Percentiles rank a stretch among this genome's conserved stretches.
These are phyloP conservation scores for Diplosphaera chodatii DNA, from an alignment of 139 green algal species.

Conservation along the genomic window DNA sequence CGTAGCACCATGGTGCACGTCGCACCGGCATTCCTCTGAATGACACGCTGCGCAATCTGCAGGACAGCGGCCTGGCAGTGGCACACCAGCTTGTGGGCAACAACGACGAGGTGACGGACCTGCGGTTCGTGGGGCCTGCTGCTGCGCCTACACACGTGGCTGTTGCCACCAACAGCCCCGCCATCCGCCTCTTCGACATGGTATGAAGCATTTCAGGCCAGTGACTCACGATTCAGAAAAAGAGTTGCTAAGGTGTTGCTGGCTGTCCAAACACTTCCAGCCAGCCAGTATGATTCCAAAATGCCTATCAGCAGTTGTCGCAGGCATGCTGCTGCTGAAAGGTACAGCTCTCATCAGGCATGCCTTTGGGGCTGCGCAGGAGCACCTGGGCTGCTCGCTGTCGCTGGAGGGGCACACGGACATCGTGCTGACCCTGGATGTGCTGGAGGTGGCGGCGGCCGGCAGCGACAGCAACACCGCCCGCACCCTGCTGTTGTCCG, in stretches of 20 bases:
- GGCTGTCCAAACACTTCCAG: no score
- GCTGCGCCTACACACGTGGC: slow-evolving; percentile 49
- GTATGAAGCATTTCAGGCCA: slow-evolving; percentile 15
- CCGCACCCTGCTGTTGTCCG: slow-evolving; percentile 49
- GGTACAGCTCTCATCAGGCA: no score
- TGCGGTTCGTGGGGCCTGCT: slow-evolving; percentile 58
- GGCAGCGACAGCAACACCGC: neutral
- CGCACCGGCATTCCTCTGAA: no score
- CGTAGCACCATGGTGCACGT: no score
- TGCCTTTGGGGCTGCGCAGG: no score
- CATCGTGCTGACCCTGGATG: slow-evolving; percentile 57
- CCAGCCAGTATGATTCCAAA: no score
- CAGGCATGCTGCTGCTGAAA: no score
- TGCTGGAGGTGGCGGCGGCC: slow-evolving; percentile 3
- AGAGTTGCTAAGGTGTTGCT: no score
- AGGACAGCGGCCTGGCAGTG: slow-evolving; percentile 18
- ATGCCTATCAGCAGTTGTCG: no score
- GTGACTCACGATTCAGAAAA: neutral
- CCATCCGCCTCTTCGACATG: slow-evolving; percentile 73
- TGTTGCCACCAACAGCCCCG: slow-evolving; percentile 70
- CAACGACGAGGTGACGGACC: slow-evolving; percentile 87
- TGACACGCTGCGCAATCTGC: no score
- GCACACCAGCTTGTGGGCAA: slow-evolving; percentile 83
- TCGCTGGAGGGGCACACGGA: slow-evolving; percentile 49
- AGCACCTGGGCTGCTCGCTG: slow-evolving; percentile 17